Conservation (phyloP, 345 rosid genomes). For the Leavenworthia alabamica region DNA sequence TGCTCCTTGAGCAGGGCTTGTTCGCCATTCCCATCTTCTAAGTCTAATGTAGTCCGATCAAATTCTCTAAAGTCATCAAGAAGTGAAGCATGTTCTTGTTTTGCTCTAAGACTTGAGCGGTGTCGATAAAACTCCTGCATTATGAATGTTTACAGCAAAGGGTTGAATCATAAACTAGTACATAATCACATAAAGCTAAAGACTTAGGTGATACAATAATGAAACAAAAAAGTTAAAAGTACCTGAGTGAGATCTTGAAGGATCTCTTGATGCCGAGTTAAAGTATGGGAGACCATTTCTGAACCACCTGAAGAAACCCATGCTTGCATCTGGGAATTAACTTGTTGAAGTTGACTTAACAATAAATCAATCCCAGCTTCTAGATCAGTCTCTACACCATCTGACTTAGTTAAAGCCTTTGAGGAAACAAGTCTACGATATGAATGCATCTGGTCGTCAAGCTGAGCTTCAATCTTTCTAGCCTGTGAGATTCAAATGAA, state of each 20-base stretch:
- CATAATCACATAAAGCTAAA: neutral
- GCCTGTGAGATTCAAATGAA: constrained; percentile 44
- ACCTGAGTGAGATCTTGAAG: constrained; percentile 92
- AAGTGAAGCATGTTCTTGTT: constrained; percentile 90
- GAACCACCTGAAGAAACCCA: constrained; percentile 98
- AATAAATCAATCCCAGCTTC: constrained; percentile 70
- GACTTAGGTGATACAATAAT: neutral
- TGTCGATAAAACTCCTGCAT: constrained; percentile 97
- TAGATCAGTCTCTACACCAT: constrained; percentile 58
- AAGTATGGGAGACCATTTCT: constrained; percentile 97
- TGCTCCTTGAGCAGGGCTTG: constrained; percentile 81
- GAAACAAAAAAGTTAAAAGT: neutral
- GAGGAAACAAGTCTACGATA: constrained; percentile 77
- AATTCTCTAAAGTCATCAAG: constrained; percentile 95
- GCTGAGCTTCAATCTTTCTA: constrained; percentile 90
- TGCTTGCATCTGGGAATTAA: constrained; percentile 83
- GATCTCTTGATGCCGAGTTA: constrained; percentile 95
- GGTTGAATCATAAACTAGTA: too few relatives aligned
- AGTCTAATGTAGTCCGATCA: constrained; percentile 80
- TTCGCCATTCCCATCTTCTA: constrained; percentile 82
- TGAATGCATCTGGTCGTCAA: constrained; percentile 93
- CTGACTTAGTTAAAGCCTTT: constrained; percentile 55
- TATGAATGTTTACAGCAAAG: too few relatives aligned
- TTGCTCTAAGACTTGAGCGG: constrained; percentile 80
- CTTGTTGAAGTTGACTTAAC: constrained; percentile 74